Percentiles rank a stretch among this genome's conserved stretches.
Evolutionary conservation across 169 alveolate species (phyloP).

Genomic region (Theileria orientalis): DNA sequence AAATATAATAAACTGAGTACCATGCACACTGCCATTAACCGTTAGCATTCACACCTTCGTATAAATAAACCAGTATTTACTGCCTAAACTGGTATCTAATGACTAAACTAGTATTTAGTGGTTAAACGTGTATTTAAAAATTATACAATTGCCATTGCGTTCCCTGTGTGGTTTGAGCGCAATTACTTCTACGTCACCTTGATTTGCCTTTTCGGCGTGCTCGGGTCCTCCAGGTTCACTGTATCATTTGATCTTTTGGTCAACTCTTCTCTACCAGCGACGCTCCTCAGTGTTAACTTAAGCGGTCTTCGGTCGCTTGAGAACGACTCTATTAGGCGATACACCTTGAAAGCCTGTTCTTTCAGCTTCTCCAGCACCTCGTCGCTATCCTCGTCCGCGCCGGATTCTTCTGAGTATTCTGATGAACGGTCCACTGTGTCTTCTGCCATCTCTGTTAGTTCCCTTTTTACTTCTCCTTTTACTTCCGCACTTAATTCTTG

Average conservation of each 20-base stretch:
- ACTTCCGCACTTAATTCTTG: too few relatives aligned
- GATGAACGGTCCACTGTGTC: background rate
- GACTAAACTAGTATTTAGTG: too few relatives aligned
- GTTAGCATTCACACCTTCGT: background rate
- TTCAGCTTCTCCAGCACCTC: conserved; percentile 13
- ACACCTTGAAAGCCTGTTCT: conserved; percentile 29
- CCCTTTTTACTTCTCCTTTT: too few relatives aligned
- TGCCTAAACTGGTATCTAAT: background rate
- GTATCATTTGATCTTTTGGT: background rate
- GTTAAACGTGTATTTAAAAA: background rate
- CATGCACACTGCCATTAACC: background rate
- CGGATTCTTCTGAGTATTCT: background rate
- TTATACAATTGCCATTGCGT: conserved; percentile 1
- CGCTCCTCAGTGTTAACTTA: conserved; percentile 1
- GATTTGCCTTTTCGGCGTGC: background rate
- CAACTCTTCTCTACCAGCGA: background rate
- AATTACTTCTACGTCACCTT: background rate
- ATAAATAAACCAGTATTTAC: background rate
- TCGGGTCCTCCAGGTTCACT: background rate
- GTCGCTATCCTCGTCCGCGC: background rate
- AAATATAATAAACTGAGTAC: background rate
- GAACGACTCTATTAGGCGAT: conserved; percentile 56
- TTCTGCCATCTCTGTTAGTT: background rate
- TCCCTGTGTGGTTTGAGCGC: background rate
- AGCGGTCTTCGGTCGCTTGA: conserved; percentile 60